Conservation (phyloP, 2,329 filamentous ascomycete genomes). For the Aspergillus udagawae region DNA sequence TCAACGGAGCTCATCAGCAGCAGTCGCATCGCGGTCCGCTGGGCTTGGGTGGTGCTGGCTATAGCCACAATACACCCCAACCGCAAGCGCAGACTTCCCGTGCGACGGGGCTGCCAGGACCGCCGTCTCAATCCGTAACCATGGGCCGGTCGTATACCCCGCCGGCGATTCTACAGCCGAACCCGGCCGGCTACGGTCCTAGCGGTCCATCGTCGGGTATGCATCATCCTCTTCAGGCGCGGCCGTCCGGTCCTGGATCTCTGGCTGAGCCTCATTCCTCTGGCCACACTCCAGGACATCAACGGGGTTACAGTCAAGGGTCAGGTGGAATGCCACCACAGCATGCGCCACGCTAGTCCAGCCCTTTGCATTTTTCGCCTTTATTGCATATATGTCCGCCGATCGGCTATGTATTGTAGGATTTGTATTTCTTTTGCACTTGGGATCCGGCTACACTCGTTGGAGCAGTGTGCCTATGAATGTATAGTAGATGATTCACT, state of each 20-base stretch:
- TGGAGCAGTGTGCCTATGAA: conserved; percentile 1
- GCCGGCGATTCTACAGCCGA: conserved; percentile 31
- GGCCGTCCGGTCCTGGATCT: conserved; percentile 22
- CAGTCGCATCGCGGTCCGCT: conserved; percentile 31
- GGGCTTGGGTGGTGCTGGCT: conserved; percentile 25
- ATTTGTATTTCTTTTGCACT: not conserved
- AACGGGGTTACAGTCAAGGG: conserved; percentile 38
- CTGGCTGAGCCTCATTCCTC: conserved; percentile 18
- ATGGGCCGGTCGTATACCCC: conserved; percentile 39
- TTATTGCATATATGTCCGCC: conserved; percentile 3
- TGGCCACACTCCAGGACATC: conserved; percentile 24
- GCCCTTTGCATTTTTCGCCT: not conserved
- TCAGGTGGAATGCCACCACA: conserved; percentile 25
- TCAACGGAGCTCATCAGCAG: conserved; percentile 33
- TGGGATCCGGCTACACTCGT: not conserved
- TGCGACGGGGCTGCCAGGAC: conserved; percentile 18
- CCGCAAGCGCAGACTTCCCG: conserved; percentile 26
- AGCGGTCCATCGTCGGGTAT: conserved; percentile 19
- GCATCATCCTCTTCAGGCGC: conserved; percentile 26
- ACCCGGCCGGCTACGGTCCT: conserved; percentile 25
- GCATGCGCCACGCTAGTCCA: conserved; percentile 23
- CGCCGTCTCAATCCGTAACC: conserved; percentile 22
- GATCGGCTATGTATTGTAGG: not conserved
- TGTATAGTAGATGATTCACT: conserved; percentile 15
- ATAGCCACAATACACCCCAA: conserved; percentile 33